These are phyloP conservation scores for Cordyceps javanica DNA, from an alignment of 2,329 filamentous ascomycete genomes.

Conservation along the genomic window DNA sequence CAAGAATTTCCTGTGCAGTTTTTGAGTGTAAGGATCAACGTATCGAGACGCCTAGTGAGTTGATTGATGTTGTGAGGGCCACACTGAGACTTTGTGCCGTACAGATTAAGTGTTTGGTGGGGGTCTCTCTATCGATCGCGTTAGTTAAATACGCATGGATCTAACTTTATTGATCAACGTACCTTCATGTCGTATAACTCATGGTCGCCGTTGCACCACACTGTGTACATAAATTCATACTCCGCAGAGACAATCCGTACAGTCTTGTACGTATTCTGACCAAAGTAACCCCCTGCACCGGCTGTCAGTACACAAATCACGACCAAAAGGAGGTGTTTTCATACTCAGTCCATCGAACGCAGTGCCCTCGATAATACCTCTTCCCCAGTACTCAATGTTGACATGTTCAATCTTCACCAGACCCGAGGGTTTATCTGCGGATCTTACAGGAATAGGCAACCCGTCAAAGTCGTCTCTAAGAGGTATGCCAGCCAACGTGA, in stretches of 20 bases:
- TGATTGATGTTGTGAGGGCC: not conserved
- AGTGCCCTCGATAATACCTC: constrained; percentile 19
- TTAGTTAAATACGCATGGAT: not conserved
- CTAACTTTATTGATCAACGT: constrained; percentile 13
- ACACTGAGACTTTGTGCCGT: not conserved
- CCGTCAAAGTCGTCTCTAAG: constrained; percentile 46
- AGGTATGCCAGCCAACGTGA: constrained; percentile 30
- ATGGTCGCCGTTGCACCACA: constrained; percentile 45
- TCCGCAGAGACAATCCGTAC: constrained; percentile 37
- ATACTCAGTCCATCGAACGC: constrained; percentile 17
- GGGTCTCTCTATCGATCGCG: constrained; percentile 37
- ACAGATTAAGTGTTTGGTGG: constrained; percentile 32
- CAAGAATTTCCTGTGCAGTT: constrained; percentile 49
- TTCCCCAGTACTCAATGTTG: constrained; percentile 46
- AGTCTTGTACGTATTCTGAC: constrained; percentile 47
- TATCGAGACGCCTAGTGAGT: constrained; percentile 42
- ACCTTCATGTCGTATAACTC: constrained; percentile 47
- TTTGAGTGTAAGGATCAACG: constrained; percentile 54
- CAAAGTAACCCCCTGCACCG: not conserved
- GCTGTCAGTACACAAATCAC: constrained; percentile 20
- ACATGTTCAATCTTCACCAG: constrained; percentile 38
- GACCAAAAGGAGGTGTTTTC: not conserved
- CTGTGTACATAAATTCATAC: constrained; percentile 49
- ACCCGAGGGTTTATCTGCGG: not conserved
- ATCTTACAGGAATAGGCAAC: constrained; percentile 33